Conservation (phyloP, 768 basidiomycete species). For the Kwoniella sp. region DNA sequence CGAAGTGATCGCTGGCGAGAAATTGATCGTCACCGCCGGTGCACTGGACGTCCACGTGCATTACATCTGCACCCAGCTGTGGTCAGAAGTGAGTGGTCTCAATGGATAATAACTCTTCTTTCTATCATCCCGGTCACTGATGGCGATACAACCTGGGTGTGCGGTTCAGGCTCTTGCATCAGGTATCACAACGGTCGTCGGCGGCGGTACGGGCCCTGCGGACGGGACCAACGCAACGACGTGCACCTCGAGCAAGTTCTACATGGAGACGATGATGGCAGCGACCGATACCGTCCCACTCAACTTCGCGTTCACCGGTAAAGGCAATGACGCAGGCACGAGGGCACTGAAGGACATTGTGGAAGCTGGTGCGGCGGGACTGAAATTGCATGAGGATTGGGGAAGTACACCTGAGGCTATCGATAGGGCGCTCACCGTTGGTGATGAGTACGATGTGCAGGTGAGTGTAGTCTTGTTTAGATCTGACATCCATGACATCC, state of each 20-base stretch:
- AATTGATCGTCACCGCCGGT: slow-evolving; percentile 89
- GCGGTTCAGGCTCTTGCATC: slow-evolving; percentile 51
- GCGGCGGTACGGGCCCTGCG: slow-evolving; percentile 92
- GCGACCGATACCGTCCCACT: slow-evolving; percentile 87
- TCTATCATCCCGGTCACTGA: neutral
- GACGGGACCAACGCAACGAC: slow-evolving; percentile 91
- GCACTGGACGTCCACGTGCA: slow-evolving; percentile 90
- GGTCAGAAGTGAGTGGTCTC: slow-evolving; percentile 67
- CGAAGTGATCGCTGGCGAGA: slow-evolving; percentile 94
- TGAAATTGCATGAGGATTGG: slow-evolving; percentile 99
- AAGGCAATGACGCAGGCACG: slow-evolving; percentile 86
- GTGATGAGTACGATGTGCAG: slow-evolving; percentile 91
- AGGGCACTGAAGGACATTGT: slow-evolving; percentile 72
- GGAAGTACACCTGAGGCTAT: slow-evolving; percentile 86
- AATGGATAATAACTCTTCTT: slow-evolving; percentile 24
- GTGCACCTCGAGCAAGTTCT: slow-evolving; percentile 86
- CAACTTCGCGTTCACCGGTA: slow-evolving; percentile 94
- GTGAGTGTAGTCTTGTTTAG: slow-evolving; percentile 57
- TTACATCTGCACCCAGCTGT: slow-evolving; percentile 93
- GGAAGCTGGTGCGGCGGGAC: slow-evolving; percentile 77
- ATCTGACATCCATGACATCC: neutral
- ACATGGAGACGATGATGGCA: slow-evolving; percentile 84
- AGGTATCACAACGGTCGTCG: slow-evolving; percentile 91
- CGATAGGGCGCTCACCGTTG: slow-evolving; percentile 73
- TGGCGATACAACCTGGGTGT: too few relatives aligned